phyloP scores from a whole-genome alignment of 2,329 filamentous ascomycete species.

The Juglanconis oblonga region DNA sequence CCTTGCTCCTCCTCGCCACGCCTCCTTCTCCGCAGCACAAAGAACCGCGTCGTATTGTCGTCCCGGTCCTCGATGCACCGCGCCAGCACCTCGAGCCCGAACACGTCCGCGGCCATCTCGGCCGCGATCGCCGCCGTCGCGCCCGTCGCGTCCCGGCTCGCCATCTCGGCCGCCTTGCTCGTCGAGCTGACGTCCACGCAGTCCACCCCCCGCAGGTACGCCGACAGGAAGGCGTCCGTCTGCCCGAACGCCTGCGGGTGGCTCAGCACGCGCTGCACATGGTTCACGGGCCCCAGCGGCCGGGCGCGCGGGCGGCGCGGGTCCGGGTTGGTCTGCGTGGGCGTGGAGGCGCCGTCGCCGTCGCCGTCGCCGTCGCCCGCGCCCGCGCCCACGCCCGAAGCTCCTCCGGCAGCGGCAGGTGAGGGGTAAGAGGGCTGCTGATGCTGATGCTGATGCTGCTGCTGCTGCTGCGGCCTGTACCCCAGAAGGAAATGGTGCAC shows the following conservation, averaged over 20 bases:
- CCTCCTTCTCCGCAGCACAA: slow-evolving; percentile 52
- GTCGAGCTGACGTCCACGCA: slow-evolving; percentile 82
- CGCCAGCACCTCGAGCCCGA: slow-evolving; percentile 68
- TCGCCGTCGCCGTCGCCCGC: slow-evolving; percentile 25
- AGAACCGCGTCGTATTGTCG: slow-evolving; percentile 78
- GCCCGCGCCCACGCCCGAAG: slow-evolving; percentile 17
- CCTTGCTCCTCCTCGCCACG: slow-evolving; percentile 20
- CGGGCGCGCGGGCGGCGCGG: slow-evolving; percentile 43
- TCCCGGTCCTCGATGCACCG: slow-evolving; percentile 67
- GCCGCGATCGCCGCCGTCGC: slow-evolving; percentile 76
- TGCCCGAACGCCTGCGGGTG: slow-evolving; percentile 97
- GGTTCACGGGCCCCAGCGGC: slow-evolving; percentile 50
- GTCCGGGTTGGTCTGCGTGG: slow-evolving; percentile 43
- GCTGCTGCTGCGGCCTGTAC: slow-evolving; percentile 19
- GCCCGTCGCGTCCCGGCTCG: slow-evolving; percentile 55
- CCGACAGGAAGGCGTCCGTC: slow-evolving; percentile 71
- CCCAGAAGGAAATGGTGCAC: slow-evolving; percentile 88
- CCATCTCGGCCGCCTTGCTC: slow-evolving; percentile 78
- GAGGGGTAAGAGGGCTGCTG: background rate
- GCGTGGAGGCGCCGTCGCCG: slow-evolving; percentile 41
- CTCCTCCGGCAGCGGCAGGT: slow-evolving; percentile 24
- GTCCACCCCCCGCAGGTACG: slow-evolving; percentile 70
- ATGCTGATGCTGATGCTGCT: background rate
- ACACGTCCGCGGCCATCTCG: slow-evolving; percentile 65
- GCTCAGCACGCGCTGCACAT: slow-evolving; percentile 77